Base-by-base conservation (phyloP, 139 green algal genomes). In the Yamagishiella unicocca region DNA sequence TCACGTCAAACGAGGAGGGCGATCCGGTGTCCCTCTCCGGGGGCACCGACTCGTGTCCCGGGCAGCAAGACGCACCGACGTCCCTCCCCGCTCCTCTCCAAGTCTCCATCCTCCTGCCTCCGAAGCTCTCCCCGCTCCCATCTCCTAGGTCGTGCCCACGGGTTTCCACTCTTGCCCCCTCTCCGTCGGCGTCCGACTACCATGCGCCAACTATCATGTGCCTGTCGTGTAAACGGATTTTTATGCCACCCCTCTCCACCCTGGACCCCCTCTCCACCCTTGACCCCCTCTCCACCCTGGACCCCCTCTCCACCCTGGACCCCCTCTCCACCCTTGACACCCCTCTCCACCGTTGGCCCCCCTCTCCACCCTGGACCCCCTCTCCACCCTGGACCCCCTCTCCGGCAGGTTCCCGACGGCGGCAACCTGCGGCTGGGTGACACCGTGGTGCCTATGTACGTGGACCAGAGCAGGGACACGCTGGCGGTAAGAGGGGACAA, bases 361-460 rank as follows among this genome's bases (percentile, higher is more conserved):
- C 61, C 29, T 10, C 19, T 7, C 25, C 29, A 72, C 64, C 64
- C 38, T 42, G 6, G 14, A 19, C 66, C 33, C 33, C 29, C 33
- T 35, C 33, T 74, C 8, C 33, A 8, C 33, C 33, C 66, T 22
- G 14, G 19, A 27, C 58, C 22, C 58, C 19, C 58, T 6, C 58
- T 27, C n/a, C 27, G 7, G 2, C 72, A 73, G 55, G 10, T 0
- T 25, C 79, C 79, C 2, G 79, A 85, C 46, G 45, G 64, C 22
- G 81, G 81, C 21, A 2, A 37, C 22, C 66, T 87, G 81, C 81
- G 81, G 7, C 33, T 97, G 19, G 94, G 95, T 0, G 93, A 97
- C 9, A 97, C 95, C 19, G 95, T 98, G 58, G 85, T 94, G 78
- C 92, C 95, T 33, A 97, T 97, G 88, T 96, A 96, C 45, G 95